A percentile compares a stretch with the other conserved stretches of the same genome.
Conservation (phyloP, 1,284 basidiomycete genomes). For the Sporisorium iseilematis-ciliati region DNA sequence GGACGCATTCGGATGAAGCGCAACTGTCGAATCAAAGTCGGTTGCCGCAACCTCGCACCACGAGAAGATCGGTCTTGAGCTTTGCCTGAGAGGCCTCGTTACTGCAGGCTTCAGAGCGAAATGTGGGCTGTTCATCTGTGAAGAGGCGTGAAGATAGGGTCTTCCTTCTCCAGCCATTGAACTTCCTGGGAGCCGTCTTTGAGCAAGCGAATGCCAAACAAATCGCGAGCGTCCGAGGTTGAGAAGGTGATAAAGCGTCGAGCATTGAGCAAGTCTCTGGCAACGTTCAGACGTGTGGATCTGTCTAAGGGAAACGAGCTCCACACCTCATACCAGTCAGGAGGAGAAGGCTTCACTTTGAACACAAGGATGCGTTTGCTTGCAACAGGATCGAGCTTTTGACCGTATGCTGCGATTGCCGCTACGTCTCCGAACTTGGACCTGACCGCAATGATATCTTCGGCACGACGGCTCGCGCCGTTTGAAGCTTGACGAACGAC, state of each 20-base stretch:
- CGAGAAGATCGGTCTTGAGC: too few species aligned
- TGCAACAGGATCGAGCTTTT: background rate
- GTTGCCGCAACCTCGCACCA: too few species aligned
- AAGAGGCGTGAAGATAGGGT: background rate
- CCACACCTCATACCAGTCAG: constrained; percentile 1
- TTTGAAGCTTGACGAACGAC: background rate
- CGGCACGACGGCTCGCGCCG: background rate
- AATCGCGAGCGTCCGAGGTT: background rate
- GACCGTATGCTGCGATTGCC: constrained; percentile 12
- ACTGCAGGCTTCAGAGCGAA: too few species aligned
- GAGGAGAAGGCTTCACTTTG: constrained; percentile 2
- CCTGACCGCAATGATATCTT: background rate
- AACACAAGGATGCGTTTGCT: background rate
- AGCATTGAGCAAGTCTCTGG: constrained; percentile 6
- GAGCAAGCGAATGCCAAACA: background rate
- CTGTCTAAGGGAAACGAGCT: background rate
- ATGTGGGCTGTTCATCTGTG: background rate
- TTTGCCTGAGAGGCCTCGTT: too few species aligned
- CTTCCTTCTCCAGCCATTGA: background rate
- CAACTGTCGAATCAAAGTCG: too few species aligned
- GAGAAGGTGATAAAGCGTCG: background rate
- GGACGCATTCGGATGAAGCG: too few species aligned
- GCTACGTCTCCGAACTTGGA: constrained; percentile 15
- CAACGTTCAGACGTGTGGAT: background rate
- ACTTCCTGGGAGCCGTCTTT: constrained; percentile 5